Evolutionary conservation across 2,329 filamentous ascomycete genomes (phyloP).

Genomic region (Exophiala spinifera): DNA sequence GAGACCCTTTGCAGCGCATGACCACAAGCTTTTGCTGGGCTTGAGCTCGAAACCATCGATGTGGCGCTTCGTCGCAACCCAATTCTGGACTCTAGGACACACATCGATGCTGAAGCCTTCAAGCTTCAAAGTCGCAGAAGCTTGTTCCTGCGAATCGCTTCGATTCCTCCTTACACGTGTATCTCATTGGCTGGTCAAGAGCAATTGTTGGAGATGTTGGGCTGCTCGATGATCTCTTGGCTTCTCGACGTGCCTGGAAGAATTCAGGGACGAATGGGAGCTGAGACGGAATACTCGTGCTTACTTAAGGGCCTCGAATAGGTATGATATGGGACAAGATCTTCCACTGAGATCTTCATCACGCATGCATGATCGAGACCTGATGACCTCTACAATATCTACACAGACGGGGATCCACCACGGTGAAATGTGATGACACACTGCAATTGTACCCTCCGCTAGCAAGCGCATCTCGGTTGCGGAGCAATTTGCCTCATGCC

Average conservation of each 20-base stretch:
- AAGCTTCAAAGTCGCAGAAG: conserved; percentile 14
- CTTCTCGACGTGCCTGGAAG: not conserved
- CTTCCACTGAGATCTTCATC: not conserved
- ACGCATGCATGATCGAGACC: not conserved
- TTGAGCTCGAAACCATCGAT: no score
- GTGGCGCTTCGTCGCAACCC: no score
- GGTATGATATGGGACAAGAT: no score
- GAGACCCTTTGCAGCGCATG: not conserved
- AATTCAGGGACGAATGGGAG: not conserved
- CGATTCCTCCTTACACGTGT: conserved; percentile 34
- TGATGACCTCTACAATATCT: not conserved
- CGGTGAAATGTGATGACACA: not conserved
- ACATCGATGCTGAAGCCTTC: no score
- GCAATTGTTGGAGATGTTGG: not conserved
- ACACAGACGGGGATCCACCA: not conserved
- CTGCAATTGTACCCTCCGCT: no score
- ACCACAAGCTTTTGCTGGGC: not conserved
- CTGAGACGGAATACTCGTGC: not conserved
- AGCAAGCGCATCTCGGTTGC: no score
- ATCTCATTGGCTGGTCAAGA: not conserved
- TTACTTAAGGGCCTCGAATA: not conserved
- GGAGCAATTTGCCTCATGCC: no score
- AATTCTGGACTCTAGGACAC: no score
- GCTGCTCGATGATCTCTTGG: not conserved
- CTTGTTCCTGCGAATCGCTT: conserved; percentile 33